Conservation (phyloP, 2,329 filamentous ascomycete genomes). For the Orbilia javanica region DNA sequence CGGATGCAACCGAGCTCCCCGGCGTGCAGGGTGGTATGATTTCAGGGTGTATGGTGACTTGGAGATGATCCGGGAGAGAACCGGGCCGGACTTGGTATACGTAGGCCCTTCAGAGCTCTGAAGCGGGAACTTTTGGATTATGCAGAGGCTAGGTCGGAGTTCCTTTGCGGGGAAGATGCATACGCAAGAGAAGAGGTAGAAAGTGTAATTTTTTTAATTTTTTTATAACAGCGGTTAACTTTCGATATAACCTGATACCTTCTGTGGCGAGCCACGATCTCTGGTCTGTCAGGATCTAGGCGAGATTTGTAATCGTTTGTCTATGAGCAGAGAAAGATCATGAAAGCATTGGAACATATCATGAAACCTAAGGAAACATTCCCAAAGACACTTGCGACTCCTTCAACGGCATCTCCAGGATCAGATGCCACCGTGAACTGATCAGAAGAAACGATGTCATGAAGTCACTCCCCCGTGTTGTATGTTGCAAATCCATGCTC, state of each 20-base stretch:
- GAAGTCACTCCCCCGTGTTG: slow-evolving; percentile 35
- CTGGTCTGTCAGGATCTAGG: slow-evolving; percentile 26
- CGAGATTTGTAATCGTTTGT: slow-evolving; percentile 47
- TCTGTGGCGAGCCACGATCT: slow-evolving; percentile 20
- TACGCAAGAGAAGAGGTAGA: background rate
- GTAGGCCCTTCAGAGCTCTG: background rate
- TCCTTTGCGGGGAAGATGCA: slow-evolving; percentile 17
- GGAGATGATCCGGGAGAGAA: slow-evolving; percentile 27
- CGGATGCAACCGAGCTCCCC: slow-evolving; percentile 24
- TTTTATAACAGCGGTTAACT: background rate
- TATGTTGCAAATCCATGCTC: slow-evolving; percentile 47
- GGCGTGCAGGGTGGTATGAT: slow-evolving; percentile 20
- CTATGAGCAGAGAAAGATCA: slow-evolving; percentile 2
- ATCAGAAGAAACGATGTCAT: background rate
- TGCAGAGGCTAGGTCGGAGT: background rate
- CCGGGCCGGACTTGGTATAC: slow-evolving; percentile 7
- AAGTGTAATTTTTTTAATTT: background rate
- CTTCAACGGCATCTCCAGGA: background rate
- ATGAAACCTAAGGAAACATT: background rate
- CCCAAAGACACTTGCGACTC: background rate
- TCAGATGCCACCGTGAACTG: background rate
- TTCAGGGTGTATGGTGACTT: slow-evolving; percentile 25
- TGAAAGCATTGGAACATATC: slow-evolving; percentile 7
- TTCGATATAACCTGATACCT: slow-evolving; percentile 17
- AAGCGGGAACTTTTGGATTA: slow-evolving; percentile 8